These are phyloP conservation scores for Termitomyces sp. DNA, from an alignment of 768 basidiomycete species.

Conservation along the genomic window DNA sequence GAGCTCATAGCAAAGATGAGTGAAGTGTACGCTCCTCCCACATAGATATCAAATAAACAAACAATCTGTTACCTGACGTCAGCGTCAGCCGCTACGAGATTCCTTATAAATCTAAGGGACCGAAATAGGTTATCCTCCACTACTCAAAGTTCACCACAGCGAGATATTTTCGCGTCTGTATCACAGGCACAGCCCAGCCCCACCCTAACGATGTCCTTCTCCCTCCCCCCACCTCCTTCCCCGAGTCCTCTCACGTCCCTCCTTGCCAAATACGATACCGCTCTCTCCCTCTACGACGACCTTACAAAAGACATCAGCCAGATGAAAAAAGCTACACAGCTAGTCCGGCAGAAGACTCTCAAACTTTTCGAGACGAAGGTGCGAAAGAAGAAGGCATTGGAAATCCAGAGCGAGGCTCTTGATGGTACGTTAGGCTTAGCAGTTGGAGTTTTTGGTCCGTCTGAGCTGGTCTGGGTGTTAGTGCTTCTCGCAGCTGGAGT, in stretches of 20 bases:
- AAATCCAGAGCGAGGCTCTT: not conserved
- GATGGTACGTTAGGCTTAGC: not conserved
- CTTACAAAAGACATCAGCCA: constrained; percentile 6
- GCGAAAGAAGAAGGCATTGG: constrained; percentile 3
- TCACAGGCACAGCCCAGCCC: not conserved
- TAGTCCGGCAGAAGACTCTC: constrained; percentile 7
- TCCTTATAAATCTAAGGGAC: not conserved
- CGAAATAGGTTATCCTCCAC: not conserved
- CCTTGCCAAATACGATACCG: constrained; percentile 6
- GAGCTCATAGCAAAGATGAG: constrained; percentile 33
- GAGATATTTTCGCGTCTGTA: not conserved
- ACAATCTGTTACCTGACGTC: not conserved
- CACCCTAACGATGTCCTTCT: not conserved
- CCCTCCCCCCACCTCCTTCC: not conserved
- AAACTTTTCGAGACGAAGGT: constrained; percentile 3
- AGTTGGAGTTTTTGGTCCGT: too few relatives aligned
- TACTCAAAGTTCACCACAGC: not conserved
- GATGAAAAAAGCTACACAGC: constrained; percentile 2
- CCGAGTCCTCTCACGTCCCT: not conserved
- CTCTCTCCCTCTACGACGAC: constrained; percentile 5
- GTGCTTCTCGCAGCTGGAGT: constrained; percentile 9
- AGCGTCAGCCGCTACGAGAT: not conserved
- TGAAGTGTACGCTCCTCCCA: constrained; percentile 15
- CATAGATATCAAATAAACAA: not conserved
- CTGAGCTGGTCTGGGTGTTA: not conserved